These are phyloP conservation scores for Neonectria faginata DNA, from an alignment of 2,329 filamentous ascomycete species.

Conservation along the genomic window DNA sequence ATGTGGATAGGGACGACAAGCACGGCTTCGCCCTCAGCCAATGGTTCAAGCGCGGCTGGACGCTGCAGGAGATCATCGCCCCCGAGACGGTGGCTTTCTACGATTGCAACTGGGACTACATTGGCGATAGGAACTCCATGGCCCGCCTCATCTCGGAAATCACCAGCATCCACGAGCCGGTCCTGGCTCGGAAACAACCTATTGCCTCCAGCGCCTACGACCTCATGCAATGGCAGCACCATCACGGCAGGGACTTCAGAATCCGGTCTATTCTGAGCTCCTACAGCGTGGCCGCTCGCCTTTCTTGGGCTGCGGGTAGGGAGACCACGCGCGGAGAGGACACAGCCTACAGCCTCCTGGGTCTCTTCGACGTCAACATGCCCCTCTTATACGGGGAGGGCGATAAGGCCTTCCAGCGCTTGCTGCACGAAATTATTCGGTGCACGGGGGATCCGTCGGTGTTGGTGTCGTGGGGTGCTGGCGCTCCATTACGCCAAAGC, in stretches of 20 bases:
- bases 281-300: slow-evolving; percentile 33
- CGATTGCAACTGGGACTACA: slow-evolving; percentile 39
- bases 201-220: slow-evolving; percentile 15
- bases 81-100: slow-evolving; percentile 44
- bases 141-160: slow-evolving; percentile 35
- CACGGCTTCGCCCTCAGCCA: slow-evolving; percentile 24
- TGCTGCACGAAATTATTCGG: slow-evolving; percentile 43
- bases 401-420: slow-evolving; percentile 36
- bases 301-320: slow-evolving; percentile 46
- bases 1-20: slow-evolving; percentile 29
- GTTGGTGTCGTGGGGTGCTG: slow-evolving; percentile 26
- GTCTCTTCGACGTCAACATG: slow-evolving; percentile 48
- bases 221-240: slow-evolving; percentile 21
- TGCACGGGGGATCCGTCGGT: slow-evolving; percentile 25
- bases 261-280: slow-evolving; percentile 27
- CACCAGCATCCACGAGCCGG: slow-evolving; percentile 38
- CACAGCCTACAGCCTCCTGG: slow-evolving; percentile 46
- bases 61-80: slow-evolving; percentile 48
- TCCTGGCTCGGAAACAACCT: slow-evolving; percentile 26
- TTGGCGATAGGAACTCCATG: slow-evolving; percentile 42
- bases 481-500: slow-evolving; percentile 19
- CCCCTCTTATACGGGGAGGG: slow-evolving; percentile 47
- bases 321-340: slow-evolving; percentile 45
- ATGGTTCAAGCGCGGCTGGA: slow-evolving; percentile 43
- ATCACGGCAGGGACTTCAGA: slow-evolving; percentile 18